Evolutionary conservation across 345 rosid genomes (phyloP).

Genomic region (Citrus inodora): DNA sequence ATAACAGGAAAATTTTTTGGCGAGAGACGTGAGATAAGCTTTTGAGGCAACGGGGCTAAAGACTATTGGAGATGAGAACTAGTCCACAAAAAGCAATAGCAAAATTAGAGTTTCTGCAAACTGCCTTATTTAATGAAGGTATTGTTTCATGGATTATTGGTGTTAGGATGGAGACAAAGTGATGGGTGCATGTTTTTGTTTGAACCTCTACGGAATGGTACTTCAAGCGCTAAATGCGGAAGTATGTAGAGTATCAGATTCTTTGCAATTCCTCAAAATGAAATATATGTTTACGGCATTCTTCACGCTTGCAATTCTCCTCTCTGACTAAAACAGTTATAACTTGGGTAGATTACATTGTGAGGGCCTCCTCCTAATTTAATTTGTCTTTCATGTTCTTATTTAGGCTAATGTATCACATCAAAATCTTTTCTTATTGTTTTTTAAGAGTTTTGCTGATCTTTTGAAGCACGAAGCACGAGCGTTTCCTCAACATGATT

Average conservation of each 20-base stretch:
- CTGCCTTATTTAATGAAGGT: not conserved
- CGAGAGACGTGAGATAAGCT: slow-evolving; percentile 81
- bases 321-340: not conserved
- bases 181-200: not conserved
- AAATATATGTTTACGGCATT: not conserved
- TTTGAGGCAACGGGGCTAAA: slow-evolving; percentile 29
- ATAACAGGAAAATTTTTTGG: slow-evolving; percentile 85
- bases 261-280: not conserved
- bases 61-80: not conserved
- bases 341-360: not conserved
- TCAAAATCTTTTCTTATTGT: not conserved
- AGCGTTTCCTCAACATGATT: not conserved
- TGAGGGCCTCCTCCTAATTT: not conserved
- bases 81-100: not conserved
- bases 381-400: not conserved
- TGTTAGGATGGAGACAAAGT: not conserved
- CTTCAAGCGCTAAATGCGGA: not conserved
- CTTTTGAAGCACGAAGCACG: not conserved
- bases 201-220: not conserved
- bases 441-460: not conserved
- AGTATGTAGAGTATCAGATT: not conserved
- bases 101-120: not conserved
- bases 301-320: not conserved
- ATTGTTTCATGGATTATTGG: not conserved
- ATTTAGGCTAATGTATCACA: not conserved